A percentile compares a stretch with the other conserved stretches of the same genome.
These are phyloP conservation scores for Mycena alexandri DNA, from an alignment of 768 basidiomycete genomes.

Conservation along the genomic window DNA sequence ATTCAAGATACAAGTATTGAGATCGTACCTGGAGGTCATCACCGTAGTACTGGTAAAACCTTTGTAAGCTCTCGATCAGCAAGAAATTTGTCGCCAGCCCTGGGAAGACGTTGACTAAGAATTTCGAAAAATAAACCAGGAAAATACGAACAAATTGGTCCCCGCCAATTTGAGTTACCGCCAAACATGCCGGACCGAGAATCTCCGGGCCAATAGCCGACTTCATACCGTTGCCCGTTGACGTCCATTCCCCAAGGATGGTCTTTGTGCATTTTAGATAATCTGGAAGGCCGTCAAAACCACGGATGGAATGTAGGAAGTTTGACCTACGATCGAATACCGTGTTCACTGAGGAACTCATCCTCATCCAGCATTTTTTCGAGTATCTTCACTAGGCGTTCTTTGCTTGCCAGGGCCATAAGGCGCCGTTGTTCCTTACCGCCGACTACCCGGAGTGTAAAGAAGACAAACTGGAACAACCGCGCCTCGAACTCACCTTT, in stretches of 20 bases:
- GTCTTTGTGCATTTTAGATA: conserved; percentile 92
- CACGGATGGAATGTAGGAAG: neutral
- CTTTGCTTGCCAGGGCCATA: conserved; percentile 92
- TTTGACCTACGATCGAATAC: conserved; percentile 90
- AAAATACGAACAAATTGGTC: conserved; percentile 78
- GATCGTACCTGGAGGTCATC: conserved; percentile 77
- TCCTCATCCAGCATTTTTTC: conserved; percentile 98
- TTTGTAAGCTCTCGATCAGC: conserved; percentile 94
- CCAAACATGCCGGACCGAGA: conserved; percentile 98
- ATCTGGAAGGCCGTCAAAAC: conserved; percentile 53
- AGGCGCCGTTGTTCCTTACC: conserved; percentile 91
- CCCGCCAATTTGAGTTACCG: conserved; percentile 98
- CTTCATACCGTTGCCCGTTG: conserved; percentile 91
- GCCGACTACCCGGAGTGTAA: conserved; percentile 45
- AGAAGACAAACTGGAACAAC: neutral
- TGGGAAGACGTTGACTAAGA: conserved; percentile 41
- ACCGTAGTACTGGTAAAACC: conserved; percentile 98
- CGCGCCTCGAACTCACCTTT: conserved; percentile 63
- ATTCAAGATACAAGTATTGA: neutral
- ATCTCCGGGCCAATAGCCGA: conserved; percentile 98
- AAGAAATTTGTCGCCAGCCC: conserved; percentile 98
- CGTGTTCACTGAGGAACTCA: conserved; percentile 96
- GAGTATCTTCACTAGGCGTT: conserved; percentile 87
- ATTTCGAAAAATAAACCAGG: neutral
- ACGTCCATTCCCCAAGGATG: conserved; percentile 96